Evolutionary conservation across 2,329 filamentous ascomycete genomes (phyloP).

Genomic region (Alternaria ethzedia): DNA sequence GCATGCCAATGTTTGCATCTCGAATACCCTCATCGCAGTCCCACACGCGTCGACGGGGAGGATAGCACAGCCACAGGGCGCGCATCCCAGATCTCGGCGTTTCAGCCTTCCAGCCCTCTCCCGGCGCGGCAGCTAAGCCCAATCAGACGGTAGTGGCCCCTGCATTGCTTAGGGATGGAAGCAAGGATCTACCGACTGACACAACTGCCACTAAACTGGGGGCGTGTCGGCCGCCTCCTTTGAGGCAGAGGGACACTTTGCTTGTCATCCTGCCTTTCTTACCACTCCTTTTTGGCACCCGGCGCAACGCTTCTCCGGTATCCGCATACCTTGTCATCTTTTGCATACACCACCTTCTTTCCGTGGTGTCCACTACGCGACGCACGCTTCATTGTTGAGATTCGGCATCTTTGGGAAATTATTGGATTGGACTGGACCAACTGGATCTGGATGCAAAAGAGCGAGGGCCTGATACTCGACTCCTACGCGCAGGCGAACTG

Average conservation of each 20-base stretch:
- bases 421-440: not conserved
- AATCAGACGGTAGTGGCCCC: not conserved
- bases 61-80: not conserved
- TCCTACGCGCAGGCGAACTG: not conserved
- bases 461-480: not conserved
- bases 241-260: not conserved
- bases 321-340: not conserved
- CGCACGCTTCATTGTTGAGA: not conserved
- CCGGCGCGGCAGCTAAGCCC: not conserved
- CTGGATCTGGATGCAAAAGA: not conserved
- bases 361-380: not conserved
- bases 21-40: not conserved
- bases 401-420: not conserved
- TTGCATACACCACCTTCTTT: not conserved
- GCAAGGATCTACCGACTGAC: not conserved
- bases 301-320: not conserved
- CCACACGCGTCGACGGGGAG: not conserved
- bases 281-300: not conserved
- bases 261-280: not conserved
- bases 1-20: not conserved
- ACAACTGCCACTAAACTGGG: conserved; percentile 2
- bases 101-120: not conserved
- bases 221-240: not conserved
- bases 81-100: not conserved
- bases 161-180: not conserved